Conservation (phyloP, 106 monocot species). For the Apostasia ramifera region DNA sequence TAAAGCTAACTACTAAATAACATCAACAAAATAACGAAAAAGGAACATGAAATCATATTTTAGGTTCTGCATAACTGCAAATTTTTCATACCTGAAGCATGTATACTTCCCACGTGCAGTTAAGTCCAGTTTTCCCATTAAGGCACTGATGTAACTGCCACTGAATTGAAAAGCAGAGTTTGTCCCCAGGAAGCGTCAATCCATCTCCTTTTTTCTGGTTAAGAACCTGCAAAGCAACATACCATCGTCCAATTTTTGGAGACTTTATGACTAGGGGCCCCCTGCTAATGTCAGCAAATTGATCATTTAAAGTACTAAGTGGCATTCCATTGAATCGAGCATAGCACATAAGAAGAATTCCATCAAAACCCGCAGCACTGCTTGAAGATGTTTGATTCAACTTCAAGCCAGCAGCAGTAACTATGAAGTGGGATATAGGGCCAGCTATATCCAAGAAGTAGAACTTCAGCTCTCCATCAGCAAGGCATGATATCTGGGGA, state of each 20-base stretch:
- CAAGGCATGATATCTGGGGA: slow-evolving; percentile 48
- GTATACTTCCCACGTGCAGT: slow-evolving; percentile 59
- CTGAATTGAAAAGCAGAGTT: slow-evolving; percentile 56
- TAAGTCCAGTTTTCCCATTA: slow-evolving; percentile 58
- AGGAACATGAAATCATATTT: not conserved
- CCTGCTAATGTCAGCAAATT: slow-evolving; percentile 55
- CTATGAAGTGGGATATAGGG: slow-evolving; percentile 34
- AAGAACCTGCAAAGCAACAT: slow-evolving; percentile 48
- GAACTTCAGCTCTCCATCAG: slow-evolving; percentile 41
- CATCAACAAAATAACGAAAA: too few relatives aligned
- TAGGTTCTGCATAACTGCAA: not conserved
- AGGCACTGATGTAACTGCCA: slow-evolving; percentile 62
- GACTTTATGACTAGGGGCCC: slow-evolving; percentile 42
- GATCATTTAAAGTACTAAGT: slow-evolving; percentile 44
- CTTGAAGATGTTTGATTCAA: slow-evolving; percentile 23
- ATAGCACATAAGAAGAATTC: slow-evolving; percentile 53
- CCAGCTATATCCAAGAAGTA: slow-evolving; percentile 57
- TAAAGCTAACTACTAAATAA: too few relatives aligned
- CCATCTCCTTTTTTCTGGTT: slow-evolving; percentile 36
- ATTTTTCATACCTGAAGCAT: slow-evolving; percentile 56
- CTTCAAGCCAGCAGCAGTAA: slow-evolving; percentile 31
- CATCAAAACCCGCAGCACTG: slow-evolving; percentile 15
- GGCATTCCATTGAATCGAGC: slow-evolving; percentile 74
- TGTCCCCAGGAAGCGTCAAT: slow-evolving; percentile 5
- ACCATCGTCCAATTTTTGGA: slow-evolving; percentile 75